phyloP scores from a whole-genome alignment of 78 protist genomes.

The Capsaspora owczarzaki region DNA sequence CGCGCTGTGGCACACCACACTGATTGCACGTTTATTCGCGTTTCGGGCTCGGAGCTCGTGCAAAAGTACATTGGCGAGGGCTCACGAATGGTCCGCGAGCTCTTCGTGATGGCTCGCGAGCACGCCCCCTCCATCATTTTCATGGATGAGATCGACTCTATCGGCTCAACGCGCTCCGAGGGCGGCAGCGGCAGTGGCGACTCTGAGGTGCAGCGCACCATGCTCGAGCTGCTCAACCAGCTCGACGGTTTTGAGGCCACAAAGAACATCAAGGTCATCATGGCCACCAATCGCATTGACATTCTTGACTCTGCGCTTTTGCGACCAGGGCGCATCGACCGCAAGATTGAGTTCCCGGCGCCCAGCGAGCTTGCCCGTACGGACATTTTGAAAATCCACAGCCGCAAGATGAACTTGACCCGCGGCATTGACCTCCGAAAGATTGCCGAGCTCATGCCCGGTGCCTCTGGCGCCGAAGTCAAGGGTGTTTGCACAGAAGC shows the following conservation, averaged over 20 bases:
- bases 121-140: slow-evolving; percentile 99
- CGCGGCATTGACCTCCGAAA: slow-evolving; percentile 90
- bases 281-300: slow-evolving; percentile 99
- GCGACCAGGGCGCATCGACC: slow-evolving; percentile 97
- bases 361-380: slow-evolving; percentile 73
- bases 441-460: slow-evolving; percentile 78
- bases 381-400: slow-evolving; percentile 97
- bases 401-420: slow-evolving; percentile 95
- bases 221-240: slow-evolving; percentile 99
- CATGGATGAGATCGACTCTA: slow-evolving; percentile 99
- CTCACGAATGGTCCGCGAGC: slow-evolving; percentile 98
- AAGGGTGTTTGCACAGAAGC: slow-evolving; percentile 98
- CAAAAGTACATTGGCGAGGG: slow-evolving; percentile 99
- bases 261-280: slow-evolving; percentile 93
- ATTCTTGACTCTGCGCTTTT: slow-evolving; percentile 98
- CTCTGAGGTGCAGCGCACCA: slow-evolving; percentile 95
- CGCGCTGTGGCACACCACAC: slow-evolving; percentile 99
- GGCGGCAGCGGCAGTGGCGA: slow-evolving; percentile 51
- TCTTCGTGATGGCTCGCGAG: slow-evolving; percentile 98
- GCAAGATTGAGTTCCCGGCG: slow-evolving; percentile 79
- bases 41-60: slow-evolving; percentile 97
- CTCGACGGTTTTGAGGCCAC: slow-evolving; percentile 98
- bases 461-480: slow-evolving; percentile 97
- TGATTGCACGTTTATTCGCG: slow-evolving; percentile 97
- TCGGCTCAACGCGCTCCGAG: slow-evolving; percentile 57